Base-by-base conservation (phyloP, 495 filamentous ascomycete species). In the Ramalina intermedia region DNA sequence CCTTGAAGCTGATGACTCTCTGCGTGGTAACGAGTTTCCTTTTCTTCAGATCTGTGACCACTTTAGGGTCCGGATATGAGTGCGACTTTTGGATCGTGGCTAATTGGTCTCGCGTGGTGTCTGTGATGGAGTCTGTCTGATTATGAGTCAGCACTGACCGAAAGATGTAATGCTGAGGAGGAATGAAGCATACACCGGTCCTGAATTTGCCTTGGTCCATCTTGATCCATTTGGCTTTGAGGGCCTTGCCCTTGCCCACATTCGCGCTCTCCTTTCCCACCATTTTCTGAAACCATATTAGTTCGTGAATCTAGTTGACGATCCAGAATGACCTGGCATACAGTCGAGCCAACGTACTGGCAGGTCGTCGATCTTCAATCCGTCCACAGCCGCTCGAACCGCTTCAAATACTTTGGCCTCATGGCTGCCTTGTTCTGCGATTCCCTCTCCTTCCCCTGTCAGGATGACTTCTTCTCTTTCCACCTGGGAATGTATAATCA, bases 161-260 rank as follows among this genome's bases (percentile, higher is more conserved):
- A 49, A 11, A 20, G 1, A 24, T n/a, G 43, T 3, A 35, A 1
- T 8, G 20, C 11, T 36, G 21, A 35, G 20, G 14, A 26, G n/a
- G 18, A 18, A 7, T 14, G n/a, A 0, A 36, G 7, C 54, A 23
- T 35, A 63, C 59, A 26, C 62, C 66, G 9, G 74, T 67, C 17
- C 75, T 70, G 44, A 84, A 58, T 37, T 71, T 61, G 50, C 84
- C 82, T 59, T 81, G 80, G 50, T 84, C 88, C 68, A 91, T 94
- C 58, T 80, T 82, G 52, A 98, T 90, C 91, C 91, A 98, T 59
- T 86, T 88, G 60, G 84, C 81, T 73, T 88, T 95, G 70, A 96
- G 90, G 39, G 91, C 91, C 66, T 87, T 94, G 46, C 88, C 87
- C 62, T 90, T 85, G n/a, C 91, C 91, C 40, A 96, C 69, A 64